Evolutionary conservation across 2,329 filamentous ascomycete genomes (phyloP), one percentile per base, ranked within the genome.

Genomic region (Talaromyces sp.): DNA sequence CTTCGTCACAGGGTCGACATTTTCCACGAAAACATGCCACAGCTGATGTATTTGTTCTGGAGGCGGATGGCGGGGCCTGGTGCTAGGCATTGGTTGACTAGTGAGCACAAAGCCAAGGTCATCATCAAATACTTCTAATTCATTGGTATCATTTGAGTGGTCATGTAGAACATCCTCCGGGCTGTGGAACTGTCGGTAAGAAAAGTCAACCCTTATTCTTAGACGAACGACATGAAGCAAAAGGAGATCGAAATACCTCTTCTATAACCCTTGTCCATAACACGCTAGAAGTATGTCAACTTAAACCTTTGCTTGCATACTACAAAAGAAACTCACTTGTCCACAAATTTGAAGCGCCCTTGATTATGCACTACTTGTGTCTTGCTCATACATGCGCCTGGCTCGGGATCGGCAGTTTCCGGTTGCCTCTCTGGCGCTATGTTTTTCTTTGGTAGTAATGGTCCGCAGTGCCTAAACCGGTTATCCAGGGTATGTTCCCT

Each of bases 1-100:
- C 26, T 59, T 59, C 11, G 49, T 26, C 8, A 56, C 27, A n/a
- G 35, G 58, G 41, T 59, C 58, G 32, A 59, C 52, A 63, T 85
- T 85, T 61, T 86, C 82, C 64, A 82, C 80, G 72, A 80, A 88
- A 2, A 79, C 71, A n/a, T 81, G 75, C 84, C 84, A 87, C 58
- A 85, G 78, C 10, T 78, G 68, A 21, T 73, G 74, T 4, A 85
- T 80, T 60, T 81, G 80, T 43, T 77, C 71, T 0, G 78, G 73
- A 3, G 78, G 71, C 5, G 84, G 85, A 68, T 87, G 85, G 14
- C 85, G 75, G 6, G 63, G 58, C 17, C 62, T 38, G 19, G 10
- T 50, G 24, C n/a, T 50, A 55, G 62, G 27, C 62, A 62, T 29
- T 56, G 35, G 19, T 24, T 58, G 26, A 31, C 38, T 31, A 58